Base-by-base conservation (phyloP, 2,329 filamentous ascomycete species). In the Neofusicoccum laricinum region DNA sequence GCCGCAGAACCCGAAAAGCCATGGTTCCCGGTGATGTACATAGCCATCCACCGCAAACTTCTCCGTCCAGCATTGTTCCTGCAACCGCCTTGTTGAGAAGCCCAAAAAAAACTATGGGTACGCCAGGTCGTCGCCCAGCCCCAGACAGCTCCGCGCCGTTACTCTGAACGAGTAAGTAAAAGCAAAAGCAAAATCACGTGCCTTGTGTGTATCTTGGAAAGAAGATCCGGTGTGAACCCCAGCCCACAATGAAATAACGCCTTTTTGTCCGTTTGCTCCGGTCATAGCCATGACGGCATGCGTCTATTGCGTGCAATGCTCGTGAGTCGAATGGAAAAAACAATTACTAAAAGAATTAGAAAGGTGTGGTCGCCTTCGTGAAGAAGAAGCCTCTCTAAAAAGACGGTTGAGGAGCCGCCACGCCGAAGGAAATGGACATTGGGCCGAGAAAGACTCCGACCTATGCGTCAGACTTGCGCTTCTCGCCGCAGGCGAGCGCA, bases 231-330 rank as follows among this genome's bases (percentile, higher is more conserved):
- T 45, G 38, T n/a, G 38, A 48, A 48, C 21, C 55, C 55, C 41
- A 21, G 11, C 7, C 41, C 41, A 6, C n/a, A 25, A 36, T 38
- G 10, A 30, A 15, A 15, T 36, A 19, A 66, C 61, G 51, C 58
- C 58, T 43, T 58, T 66, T 63, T 57, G 17, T 61, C 51, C 51
- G 30, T 14, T 48, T 55, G 50, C 57, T 63, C 64, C 66, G 61
- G 67, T 76, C 70, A 68, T 77, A 76, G 75, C 75, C 75, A 67
- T 76, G 75, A 76, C 73, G 73, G 75, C 75, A 72, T 74, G 74
- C 74, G 74, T 77, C 74, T 76, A 74, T 73, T 75, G 59, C 69
- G 69, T 69, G 65, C 63, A 68, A 59, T 50, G 46, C 40, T 65
- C 58, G 63, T 61, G 53, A 63, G 51, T 58, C 30, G 41, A 38